These are phyloP conservation scores for Eucalyptus tenuipes DNA, from an alignment of 345 rosid species.

Conservation along the genomic window DNA sequence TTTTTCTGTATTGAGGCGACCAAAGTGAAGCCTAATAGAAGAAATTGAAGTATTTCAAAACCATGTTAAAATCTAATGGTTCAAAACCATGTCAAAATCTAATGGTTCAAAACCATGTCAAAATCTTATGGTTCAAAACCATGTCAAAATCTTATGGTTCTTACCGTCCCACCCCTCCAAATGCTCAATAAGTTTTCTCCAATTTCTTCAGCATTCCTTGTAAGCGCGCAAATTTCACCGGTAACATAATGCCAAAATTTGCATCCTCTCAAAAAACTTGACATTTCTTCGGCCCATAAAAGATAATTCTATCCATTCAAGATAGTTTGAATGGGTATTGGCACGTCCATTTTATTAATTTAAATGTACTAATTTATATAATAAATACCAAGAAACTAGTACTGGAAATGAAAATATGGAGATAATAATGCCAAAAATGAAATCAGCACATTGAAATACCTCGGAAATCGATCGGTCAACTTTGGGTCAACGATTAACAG, in stretches of 20 bases:
- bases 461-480: too few species aligned
- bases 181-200: neutral
- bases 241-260: neutral
- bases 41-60: too few species aligned
- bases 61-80: too few species aligned
- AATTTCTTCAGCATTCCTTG: neutral
- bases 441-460: neutral
- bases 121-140: neutral
- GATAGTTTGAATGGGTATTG: neutral
- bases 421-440: neutral
- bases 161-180: neutral
- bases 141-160: neutral
- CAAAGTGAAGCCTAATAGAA: too few species aligned
- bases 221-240: accelerated
- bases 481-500: too few species aligned
- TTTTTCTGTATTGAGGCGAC: neutral
- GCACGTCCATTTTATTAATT: neutral
- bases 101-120: neutral
- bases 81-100: neutral
- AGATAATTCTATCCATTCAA: neutral
- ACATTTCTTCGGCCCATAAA: neutral
- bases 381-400: neutral
- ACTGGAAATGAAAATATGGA: neutral
- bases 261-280: neutral
- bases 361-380: neutral